These are phyloP conservation scores for Dactylellina cionopaga DNA, from an alignment of 2,329 filamentous ascomycete genomes.

Conservation along the genomic window DNA sequence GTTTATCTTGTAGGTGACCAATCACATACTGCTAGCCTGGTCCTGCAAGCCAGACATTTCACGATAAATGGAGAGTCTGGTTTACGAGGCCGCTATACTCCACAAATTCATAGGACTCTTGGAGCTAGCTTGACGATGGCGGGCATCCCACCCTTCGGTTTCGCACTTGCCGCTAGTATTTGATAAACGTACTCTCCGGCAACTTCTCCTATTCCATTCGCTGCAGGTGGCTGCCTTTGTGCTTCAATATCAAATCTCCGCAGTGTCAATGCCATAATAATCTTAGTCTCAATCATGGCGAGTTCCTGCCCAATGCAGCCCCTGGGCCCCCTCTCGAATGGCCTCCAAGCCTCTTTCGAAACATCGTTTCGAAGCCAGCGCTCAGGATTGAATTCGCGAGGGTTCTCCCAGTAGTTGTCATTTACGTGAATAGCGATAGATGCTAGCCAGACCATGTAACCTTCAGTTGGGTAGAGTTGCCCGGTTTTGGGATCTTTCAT, in stretches of 20 bases:
- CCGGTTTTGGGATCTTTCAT: slow-evolving; percentile 63
- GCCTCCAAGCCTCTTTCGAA: slow-evolving; percentile 65
- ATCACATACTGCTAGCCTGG: too few species aligned
- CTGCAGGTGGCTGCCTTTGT: slow-evolving; percentile 57
- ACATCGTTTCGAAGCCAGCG: slow-evolving; percentile 60
- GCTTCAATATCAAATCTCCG: slow-evolving; percentile 65
- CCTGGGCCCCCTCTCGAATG: slow-evolving; percentile 68
- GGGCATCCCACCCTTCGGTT: slow-evolving; percentile 55
- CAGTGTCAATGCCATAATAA: slow-evolving; percentile 65
- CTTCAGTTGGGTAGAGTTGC: slow-evolving; percentile 62
- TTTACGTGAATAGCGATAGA: slow-evolving; percentile 60
- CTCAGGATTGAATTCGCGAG: slow-evolving; percentile 64
- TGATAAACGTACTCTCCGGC: slow-evolving; percentile 55
- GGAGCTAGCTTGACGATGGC: slow-evolving; percentile 35
- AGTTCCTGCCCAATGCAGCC: slow-evolving; percentile 70
- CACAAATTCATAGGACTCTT: slow-evolving; percentile 15
- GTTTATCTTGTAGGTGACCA: too few species aligned
- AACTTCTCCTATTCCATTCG: slow-evolving; percentile 53
- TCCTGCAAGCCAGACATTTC: too few species aligned
- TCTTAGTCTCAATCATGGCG: slow-evolving; percentile 65
- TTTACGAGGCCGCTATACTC: too few species aligned
- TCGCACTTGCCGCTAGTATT: slow-evolving; percentile 54
- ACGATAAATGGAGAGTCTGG: too few species aligned
- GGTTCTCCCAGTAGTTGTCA: slow-evolving; percentile 62
- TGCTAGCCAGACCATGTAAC: slow-evolving; percentile 62